These are phyloP conservation scores for Aegilops umbellulata DNA, from an alignment of 176 grass and related monocot genomes.

Conservation along the genomic window DNA sequence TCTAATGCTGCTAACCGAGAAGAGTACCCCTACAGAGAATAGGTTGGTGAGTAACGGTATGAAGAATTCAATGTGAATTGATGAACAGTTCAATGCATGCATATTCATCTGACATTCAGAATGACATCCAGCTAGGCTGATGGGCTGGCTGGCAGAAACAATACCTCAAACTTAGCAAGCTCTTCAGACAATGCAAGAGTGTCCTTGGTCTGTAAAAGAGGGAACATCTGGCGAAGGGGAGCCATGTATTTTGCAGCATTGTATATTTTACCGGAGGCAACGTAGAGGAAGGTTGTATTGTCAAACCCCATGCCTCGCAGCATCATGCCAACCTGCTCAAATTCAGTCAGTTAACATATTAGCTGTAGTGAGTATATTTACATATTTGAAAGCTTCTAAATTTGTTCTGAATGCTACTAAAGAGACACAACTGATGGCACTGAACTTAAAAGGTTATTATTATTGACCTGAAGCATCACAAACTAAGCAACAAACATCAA, in stretches of 20 bases:
- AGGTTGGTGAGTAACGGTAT: constrained; percentile 2
- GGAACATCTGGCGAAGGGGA: constrained; percentile 84
- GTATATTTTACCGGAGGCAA: constrained; percentile 96
- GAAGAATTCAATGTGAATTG: constrained; percentile 1
- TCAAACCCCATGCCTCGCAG: constrained; percentile 91
- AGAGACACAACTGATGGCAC: neutral
- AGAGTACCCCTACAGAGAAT: constrained; percentile 64
- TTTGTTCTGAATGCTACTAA: neutral
- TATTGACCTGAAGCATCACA: neutral
- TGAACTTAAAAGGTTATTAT: neutral
- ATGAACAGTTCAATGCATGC: neutral
- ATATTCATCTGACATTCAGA: constrained; percentile 1
- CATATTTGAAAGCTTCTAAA: neutral
- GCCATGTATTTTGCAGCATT: constrained; percentile 82
- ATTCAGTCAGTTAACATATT: constrained; percentile 12
- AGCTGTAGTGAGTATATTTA: neutral
- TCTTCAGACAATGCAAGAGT: constrained; percentile 79
- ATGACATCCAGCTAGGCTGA: neutral
- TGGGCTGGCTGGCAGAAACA: neutral
- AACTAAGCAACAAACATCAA: neutral
- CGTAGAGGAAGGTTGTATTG: constrained; percentile 74
- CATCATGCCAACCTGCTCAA: constrained; percentile 95
- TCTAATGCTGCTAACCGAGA: constrained; percentile 84
- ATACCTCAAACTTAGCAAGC: constrained; percentile 80
- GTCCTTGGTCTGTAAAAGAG: constrained; percentile 78